A percentile compares a stretch with the other conserved stretches of the same genome.
Evolutionary conservation across 179 eudicot genomes (phyloP).

Genomic region (Nepenthes alata): DNA sequence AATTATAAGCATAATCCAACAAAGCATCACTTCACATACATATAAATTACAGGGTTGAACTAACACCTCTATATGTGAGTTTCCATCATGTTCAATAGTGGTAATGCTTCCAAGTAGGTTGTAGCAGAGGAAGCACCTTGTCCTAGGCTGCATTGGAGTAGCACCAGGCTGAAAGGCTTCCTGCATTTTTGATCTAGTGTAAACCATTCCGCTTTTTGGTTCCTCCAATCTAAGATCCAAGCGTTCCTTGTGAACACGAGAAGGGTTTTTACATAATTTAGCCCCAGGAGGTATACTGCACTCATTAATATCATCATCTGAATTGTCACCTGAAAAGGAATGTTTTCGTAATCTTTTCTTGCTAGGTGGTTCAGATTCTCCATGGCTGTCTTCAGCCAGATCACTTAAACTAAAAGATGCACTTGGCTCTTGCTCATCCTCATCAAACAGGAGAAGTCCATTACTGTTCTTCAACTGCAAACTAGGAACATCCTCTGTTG

Average conservation of each 20-base stretch:
- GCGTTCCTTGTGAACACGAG: slow-evolving; percentile 32
- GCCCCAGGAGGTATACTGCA: slow-evolving; percentile 29
- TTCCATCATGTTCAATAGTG: slow-evolving; percentile 73
- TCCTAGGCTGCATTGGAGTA: slow-evolving; percentile 77
- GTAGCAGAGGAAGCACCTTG: slow-evolving; percentile 72
- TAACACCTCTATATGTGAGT: slow-evolving; percentile 83
- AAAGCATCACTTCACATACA: too few species aligned
- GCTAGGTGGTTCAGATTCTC: slow-evolving; percentile 47
- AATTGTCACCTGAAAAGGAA: slow-evolving; percentile 31
- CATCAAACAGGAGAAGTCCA: slow-evolving; percentile 67
- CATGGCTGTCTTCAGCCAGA: slow-evolving; percentile 61
- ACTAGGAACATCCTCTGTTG: slow-evolving; percentile 73
- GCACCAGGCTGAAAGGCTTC: slow-evolving; percentile 91
- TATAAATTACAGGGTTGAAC: not conserved
- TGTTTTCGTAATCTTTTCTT: slow-evolving; percentile 71
- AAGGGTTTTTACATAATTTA: slow-evolving; percentile 42
- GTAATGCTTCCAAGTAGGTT: slow-evolving; percentile 89
- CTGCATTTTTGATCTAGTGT: slow-evolving; percentile 47
- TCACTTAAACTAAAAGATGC: slow-evolving; percentile 67
- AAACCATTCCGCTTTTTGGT: slow-evolving; percentile 10
- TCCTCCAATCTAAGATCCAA: slow-evolving; percentile 25
- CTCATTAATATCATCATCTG: slow-evolving; percentile 37
- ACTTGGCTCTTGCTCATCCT: slow-evolving; percentile 54
- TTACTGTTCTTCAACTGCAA: slow-evolving; percentile 42
- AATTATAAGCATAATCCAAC: too few species aligned